Conservation (phyloP, 305 asterid genomes). For the Nicotiana rustica region DNA sequence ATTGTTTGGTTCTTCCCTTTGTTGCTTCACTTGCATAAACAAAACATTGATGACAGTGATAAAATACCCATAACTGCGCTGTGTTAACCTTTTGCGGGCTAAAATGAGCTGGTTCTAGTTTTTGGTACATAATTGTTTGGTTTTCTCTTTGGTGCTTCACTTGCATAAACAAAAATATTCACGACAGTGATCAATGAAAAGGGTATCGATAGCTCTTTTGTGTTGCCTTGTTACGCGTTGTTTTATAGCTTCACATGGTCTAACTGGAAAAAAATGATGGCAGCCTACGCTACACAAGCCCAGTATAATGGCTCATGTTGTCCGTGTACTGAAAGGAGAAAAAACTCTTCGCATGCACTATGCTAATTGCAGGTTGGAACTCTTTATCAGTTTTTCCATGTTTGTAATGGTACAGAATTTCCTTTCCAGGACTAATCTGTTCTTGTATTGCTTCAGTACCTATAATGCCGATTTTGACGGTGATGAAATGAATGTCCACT, state of each 20-base stretch:
- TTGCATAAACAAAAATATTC: background rate
- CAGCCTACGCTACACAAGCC: conserved; percentile 99
- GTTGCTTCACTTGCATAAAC: background rate
- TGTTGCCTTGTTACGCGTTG: conserved; percentile 33
- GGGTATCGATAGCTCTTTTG: conserved; percentile 23
- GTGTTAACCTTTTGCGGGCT: background rate
- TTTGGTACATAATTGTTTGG: background rate
- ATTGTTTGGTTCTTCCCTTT: background rate
- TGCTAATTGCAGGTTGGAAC: conserved; percentile 97
- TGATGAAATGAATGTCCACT: conserved; percentile 98
- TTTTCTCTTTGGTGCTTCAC: background rate
- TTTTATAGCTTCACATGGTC: conserved; percentile 33
- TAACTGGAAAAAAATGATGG: conserved; percentile 41
- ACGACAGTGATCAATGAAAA: background rate
- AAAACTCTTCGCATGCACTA: conserved; percentile 99
- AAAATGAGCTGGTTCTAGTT: background rate
- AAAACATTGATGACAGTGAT: background rate
- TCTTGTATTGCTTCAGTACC: conserved; percentile 62
- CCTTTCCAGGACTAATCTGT: conserved; percentile 40
- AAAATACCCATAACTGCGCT: background rate
- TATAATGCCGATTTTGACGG: conserved; percentile 99
- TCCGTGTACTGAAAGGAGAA: conserved; percentile 95
- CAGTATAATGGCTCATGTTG: conserved; percentile 98
- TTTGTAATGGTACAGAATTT: conserved; percentile 34
- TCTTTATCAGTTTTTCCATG: conserved; percentile 10